These are phyloP conservation scores for Cetraspora pellucida DNA, from an alignment of 192 early-diverging fungal species.

Conservation along the genomic window DNA sequence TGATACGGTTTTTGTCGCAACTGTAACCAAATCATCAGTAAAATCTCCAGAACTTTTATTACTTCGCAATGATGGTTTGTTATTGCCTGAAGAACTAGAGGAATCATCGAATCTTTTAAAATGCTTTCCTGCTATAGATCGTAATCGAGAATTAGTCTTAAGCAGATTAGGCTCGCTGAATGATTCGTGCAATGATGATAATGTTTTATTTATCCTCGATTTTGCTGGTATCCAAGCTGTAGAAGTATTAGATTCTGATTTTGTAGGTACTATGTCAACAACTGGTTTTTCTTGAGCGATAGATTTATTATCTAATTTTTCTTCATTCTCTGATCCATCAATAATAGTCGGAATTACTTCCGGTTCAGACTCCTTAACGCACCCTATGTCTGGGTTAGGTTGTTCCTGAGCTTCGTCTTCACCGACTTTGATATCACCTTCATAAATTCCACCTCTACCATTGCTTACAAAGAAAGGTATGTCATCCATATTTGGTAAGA, in stretches of 20 bases:
- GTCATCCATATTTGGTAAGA: constrained; percentile 92
- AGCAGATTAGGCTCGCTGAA: constrained; percentile 2
- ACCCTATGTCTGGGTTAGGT: constrained; percentile 16
- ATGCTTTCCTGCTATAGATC: neutral
- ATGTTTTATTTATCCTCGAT: neutral
- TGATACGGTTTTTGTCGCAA: neutral
- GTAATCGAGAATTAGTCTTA: neutral
- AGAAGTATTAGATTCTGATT: neutral
- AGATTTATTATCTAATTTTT: neutral
- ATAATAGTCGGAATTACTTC: neutral
- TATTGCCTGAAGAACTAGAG: neutral
- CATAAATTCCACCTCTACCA: constrained; percentile 64
- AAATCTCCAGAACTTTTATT: neutral
- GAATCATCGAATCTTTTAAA: constrained; percentile 4
- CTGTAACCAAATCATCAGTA: too few species aligned
- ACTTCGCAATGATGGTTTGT: neutral
- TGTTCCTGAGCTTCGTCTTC: constrained; percentile 21
- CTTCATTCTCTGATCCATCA: neutral
- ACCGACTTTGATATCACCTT: constrained; percentile 39
- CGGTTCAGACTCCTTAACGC: constrained; percentile 33
- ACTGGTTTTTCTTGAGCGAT: neutral
- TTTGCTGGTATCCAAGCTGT: neutral
- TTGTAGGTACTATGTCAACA: neutral
- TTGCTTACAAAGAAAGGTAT: constrained; percentile 75
- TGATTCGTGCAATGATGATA: neutral